phyloP scores from a whole-genome alignment of 2,329 filamentous ascomycete species.

The Monilinia fructicola region DNA sequence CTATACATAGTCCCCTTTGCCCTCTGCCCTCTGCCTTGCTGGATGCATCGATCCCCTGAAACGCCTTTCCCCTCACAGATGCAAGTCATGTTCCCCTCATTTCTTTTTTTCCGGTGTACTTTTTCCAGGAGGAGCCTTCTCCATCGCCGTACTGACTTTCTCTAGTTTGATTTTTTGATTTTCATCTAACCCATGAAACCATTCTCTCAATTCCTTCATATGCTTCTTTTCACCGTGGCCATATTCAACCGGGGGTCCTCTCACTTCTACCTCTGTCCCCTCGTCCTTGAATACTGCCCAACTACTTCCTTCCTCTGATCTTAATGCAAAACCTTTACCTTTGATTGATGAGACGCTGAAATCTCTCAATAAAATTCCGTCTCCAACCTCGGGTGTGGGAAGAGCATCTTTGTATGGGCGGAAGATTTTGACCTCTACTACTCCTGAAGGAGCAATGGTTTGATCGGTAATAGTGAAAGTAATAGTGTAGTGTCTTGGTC shows the following conservation, averaged over 20 bases:
- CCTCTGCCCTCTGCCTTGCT: background rate
- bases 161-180: constrained; percentile 10
- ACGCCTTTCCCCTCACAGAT: background rate
- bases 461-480: constrained; percentile 59
- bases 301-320: constrained; percentile 50
- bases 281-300: constrained; percentile 60
- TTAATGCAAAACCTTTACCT: constrained; percentile 55
- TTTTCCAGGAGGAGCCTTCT: constrained; percentile 2
- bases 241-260: constrained; percentile 60
- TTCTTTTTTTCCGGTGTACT: constrained; percentile 18
- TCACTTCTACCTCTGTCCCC: constrained; percentile 50
- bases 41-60: background rate
- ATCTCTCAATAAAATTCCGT: constrained; percentile 57
- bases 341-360: constrained; percentile 56
- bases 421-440: constrained; percentile 58
- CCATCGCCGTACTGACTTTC: constrained; percentile 2
- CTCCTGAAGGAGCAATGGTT: constrained; percentile 50
- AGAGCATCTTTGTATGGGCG: constrained; percentile 58
- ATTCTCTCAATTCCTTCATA: constrained; percentile 51
- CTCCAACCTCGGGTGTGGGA: constrained; percentile 55
- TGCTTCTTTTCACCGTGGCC: constrained; percentile 51
- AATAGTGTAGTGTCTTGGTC: constrained; percentile 60
- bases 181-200: constrained; percentile 45
- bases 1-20: background rate
- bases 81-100: background rate